Conservation (phyloP, 2,329 filamentous ascomycete species). For the Pseudogymnoascus verrucosus region DNA sequence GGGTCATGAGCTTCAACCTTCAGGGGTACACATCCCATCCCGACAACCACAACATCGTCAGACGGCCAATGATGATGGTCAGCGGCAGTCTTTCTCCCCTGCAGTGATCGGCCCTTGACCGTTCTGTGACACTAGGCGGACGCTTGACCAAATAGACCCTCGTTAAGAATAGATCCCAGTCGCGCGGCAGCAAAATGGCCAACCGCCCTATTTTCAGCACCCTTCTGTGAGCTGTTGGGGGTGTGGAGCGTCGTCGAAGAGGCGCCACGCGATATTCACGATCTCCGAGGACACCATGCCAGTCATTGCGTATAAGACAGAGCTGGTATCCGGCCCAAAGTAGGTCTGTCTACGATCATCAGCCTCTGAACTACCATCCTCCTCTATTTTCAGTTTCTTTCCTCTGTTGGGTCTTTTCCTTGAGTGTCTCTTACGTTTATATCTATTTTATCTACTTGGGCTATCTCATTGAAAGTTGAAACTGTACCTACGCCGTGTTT, state of each 20-base stretch:
- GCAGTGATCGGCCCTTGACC: slow-evolving; percentile 1
- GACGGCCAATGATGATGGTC: background rate
- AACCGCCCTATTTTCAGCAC: slow-evolving; percentile 7
- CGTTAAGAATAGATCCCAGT: slow-evolving; percentile 7
- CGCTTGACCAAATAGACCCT: slow-evolving; percentile 6
- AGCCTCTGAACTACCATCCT: background rate
- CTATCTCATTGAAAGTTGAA: background rate
- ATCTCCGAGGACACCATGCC: slow-evolving; percentile 1
- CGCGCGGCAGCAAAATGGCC: slow-evolving; percentile 3
- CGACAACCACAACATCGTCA: background rate
- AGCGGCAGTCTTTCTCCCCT: background rate
- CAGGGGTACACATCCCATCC: background rate
- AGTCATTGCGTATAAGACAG: background rate
- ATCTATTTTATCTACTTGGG: slow-evolving; percentile 5
- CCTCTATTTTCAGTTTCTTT: slow-evolving; percentile 4
- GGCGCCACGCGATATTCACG: slow-evolving; percentile 7
- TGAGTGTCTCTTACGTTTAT: slow-evolving; percentile 6
- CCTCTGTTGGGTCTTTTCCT: slow-evolving; percentile 3
- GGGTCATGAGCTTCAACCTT: background rate
- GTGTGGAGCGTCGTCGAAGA: slow-evolving; percentile 5
- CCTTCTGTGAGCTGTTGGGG: background rate
- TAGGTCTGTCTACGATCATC: slow-evolving; percentile 8
- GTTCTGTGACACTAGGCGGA: slow-evolving; percentile 3
- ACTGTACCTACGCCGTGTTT: slow-evolving; percentile 3
- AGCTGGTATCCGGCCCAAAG: background rate